Percentiles rank a stretch among this genome's conserved stretches.
These are phyloP conservation scores for Penicillium canescens DNA, from an alignment of 495 filamentous ascomycete genomes.

Conservation along the genomic window DNA sequence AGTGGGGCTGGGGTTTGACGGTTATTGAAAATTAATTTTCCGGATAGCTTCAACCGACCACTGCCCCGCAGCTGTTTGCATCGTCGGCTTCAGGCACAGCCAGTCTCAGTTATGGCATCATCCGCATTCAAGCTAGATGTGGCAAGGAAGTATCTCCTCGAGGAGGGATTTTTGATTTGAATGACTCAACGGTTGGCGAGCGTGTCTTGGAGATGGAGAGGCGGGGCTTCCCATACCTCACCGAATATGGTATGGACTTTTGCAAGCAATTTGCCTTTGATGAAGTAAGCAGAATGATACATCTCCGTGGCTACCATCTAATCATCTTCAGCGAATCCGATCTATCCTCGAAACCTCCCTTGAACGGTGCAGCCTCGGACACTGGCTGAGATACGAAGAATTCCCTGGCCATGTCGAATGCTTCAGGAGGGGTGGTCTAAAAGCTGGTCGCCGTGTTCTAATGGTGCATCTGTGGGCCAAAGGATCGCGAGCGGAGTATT, in stretches of 20 bases:
- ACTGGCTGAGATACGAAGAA: constrained; percentile 22
- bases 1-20: constrained; percentile 5
- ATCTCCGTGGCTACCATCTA: constrained; percentile 16
- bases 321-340: constrained; percentile 21
- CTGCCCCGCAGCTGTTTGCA: constrained; percentile 10
- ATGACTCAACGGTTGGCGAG: constrained; percentile 20
- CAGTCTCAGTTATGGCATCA: constrained; percentile 16
- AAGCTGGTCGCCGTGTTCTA: constrained; percentile 17
- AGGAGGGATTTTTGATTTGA: constrained; percentile 19
- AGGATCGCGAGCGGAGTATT: constrained; percentile 22
- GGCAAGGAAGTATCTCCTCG: constrained; percentile 19
- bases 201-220: constrained; percentile 19
- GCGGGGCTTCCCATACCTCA: constrained; percentile 20
- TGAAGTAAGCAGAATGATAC: background rate
- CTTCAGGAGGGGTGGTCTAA: constrained; percentile 21
- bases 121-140: constrained; percentile 15
- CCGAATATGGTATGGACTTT: constrained; percentile 23
- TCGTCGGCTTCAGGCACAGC: constrained; percentile 12
- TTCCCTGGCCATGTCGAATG: constrained; percentile 20
- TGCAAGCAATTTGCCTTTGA: no score
- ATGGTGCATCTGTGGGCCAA: constrained; percentile 20
- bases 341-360: constrained; percentile 22
- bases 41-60: background rate
- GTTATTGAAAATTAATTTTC: constrained; percentile 7
- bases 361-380: constrained; percentile 21